Evolutionary conservation across 1,284 basidiomycete species (phyloP).

Genomic region (Tilletia indica): DNA sequence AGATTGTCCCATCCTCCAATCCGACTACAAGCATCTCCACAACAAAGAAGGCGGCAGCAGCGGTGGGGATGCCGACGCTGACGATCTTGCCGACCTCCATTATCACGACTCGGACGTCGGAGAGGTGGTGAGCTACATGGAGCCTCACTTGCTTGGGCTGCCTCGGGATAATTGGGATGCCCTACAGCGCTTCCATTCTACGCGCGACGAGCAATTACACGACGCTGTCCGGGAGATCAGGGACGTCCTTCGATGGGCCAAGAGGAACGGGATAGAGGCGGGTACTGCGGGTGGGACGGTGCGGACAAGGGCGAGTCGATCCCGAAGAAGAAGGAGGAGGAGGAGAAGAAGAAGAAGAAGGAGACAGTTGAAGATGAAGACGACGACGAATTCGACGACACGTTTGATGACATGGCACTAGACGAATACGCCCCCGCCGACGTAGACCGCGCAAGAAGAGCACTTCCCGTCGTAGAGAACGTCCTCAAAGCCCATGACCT

Average conservation of each 20-base stretch:
- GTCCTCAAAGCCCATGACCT: not conserved
- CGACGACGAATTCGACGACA: not conserved
- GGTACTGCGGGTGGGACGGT: no score
- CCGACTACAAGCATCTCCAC: not conserved
- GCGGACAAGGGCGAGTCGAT: no score
- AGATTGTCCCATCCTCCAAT: not conserved
- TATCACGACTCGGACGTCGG: not conserved
- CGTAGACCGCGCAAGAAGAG: not conserved
- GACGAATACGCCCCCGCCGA: not conserved
- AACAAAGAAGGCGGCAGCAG: not conserved
- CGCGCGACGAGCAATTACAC: not conserved
- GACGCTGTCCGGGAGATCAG: not conserved
- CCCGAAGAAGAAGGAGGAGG: no score
- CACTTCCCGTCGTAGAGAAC: not conserved
- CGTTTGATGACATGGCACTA: not conserved
- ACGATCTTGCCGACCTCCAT: not conserved
- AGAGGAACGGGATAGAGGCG: not conserved
- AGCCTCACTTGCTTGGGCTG: not conserved
- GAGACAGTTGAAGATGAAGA: not conserved
- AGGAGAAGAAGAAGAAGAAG: no score
- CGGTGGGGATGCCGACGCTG: not conserved
- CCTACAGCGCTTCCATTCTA: not conserved
- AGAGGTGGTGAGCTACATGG: not conserved
- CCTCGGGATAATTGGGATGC: conserved; percentile 6
- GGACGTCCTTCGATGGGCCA: not conserved